Evolutionary conservation across 805 yeast genomes (phyloP).

Genomic region (Ascoidea tarda): DNA sequence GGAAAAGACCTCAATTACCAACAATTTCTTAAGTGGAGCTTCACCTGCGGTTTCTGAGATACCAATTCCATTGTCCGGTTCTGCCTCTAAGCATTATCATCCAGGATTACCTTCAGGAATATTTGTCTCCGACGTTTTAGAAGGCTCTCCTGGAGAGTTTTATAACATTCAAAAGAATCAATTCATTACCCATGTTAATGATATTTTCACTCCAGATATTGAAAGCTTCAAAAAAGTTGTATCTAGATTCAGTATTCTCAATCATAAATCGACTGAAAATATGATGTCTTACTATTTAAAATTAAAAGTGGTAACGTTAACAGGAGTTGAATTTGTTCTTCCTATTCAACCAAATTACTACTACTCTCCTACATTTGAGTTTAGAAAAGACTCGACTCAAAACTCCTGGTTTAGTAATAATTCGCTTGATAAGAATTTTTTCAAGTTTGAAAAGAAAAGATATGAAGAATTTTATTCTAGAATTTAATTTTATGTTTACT

Average conservation of each 20-base stretch:
- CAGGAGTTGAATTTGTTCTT: slow-evolving; percentile 9
- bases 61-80: neutral
- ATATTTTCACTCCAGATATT: slow-evolving; percentile 11
- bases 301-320: slow-evolving; percentile 9
- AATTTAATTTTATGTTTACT: slow-evolving; percentile 2
- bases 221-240: slow-evolving; percentile 11
- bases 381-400: slow-evolving; percentile 30
- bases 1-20: neutral
- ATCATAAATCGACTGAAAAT: slow-evolving; percentile 9
- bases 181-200: slow-evolving; percentile 11
- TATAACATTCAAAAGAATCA: slow-evolving; percentile 9
- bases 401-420: slow-evolving; percentile 38
- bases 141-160: slow-evolving; percentile 11
- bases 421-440: slow-evolving; percentile 10
- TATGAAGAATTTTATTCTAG: slow-evolving; percentile 10
- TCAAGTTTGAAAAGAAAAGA: slow-evolving; percentile 11
- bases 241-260: slow-evolving; percentile 11
- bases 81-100: slow-evolving; percentile 7
- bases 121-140: slow-evolving; percentile 9
- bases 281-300: slow-evolving; percentile 12
- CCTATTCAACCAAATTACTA: slow-evolving; percentile 12
- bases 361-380: slow-evolving; percentile 40
- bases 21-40: too few species aligned
- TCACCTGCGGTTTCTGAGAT: neutral
- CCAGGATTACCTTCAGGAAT: slow-evolving; percentile 11